These are phyloP conservation scores for Thalassiosira pacifica DNA, from an alignment of 352 stramenopile genomes.

Conservation along the genomic window DNA sequence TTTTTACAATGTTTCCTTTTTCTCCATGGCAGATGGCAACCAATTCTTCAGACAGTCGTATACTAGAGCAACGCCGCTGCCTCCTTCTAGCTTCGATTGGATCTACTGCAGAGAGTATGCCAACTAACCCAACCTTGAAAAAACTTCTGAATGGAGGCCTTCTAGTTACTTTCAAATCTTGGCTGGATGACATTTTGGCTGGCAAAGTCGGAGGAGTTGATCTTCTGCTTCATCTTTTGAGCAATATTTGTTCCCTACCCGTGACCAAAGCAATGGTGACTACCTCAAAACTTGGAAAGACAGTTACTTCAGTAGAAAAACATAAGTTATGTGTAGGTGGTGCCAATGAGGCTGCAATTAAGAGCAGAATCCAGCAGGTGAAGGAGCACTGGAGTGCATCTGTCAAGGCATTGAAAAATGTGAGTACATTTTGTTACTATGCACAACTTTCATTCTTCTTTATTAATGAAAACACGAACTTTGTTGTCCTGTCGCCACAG, in stretches of 20 bases:
- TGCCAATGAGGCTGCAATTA: slow-evolving; percentile 80
- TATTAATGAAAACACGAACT: too few relatives aligned
- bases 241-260: slow-evolving; percentile 77
- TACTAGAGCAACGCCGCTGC: slow-evolving; percentile 71
- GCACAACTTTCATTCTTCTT: slow-evolving; percentile 3
- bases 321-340: slow-evolving; percentile 78
- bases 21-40: slow-evolving; percentile 33
- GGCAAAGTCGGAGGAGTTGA: slow-evolving; percentile 76
- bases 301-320: slow-evolving; percentile 80
- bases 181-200: slow-evolving; percentile 82
- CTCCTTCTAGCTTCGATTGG: slow-evolving; percentile 75
- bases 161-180: slow-evolving; percentile 72
- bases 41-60: slow-evolving; percentile 1
- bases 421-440: slow-evolving; percentile 4
- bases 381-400: slow-evolving; percentile 81
- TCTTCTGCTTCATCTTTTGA: slow-evolving; percentile 82
- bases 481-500: slow-evolving; percentile 10
- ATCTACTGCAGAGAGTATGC: slow-evolving; percentile 55
- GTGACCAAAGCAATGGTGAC: slow-evolving; percentile 84
- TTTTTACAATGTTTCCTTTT: slow-evolving; percentile 14
- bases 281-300: slow-evolving; percentile 79
- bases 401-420: slow-evolving; percentile 81
- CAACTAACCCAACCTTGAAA: slow-evolving; percentile 66
- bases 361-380: slow-evolving; percentile 70
- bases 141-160: slow-evolving; percentile 74